A percentile compares a stretch with the other conserved stretches of the same genome.
These are phyloP conservation scores for Dictyostelium capitatum DNA, from an alignment of 78 protist genomes.

Conservation along the genomic window DNA sequence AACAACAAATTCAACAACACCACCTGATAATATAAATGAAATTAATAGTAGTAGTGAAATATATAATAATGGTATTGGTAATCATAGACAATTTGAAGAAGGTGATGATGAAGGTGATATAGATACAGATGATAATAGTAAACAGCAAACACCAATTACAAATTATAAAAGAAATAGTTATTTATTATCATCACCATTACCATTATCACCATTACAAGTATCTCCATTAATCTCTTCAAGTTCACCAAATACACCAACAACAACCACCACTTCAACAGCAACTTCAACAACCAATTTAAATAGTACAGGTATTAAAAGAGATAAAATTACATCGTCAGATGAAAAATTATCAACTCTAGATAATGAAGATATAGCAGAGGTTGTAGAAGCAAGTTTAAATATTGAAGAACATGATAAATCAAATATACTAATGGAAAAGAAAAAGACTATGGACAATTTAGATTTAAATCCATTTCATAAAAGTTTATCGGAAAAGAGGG, in stretches of 20 bases:
- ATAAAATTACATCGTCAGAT: neutral
- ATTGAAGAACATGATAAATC: neutral
- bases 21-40: neutral
- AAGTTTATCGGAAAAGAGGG: conserved; percentile 34
- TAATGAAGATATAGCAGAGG: neutral
- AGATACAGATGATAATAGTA: neutral
- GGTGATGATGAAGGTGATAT: neutral
- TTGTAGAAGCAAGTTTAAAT: neutral
- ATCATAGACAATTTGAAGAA: neutral
- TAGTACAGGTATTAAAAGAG: neutral
- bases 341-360: neutral
- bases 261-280: neutral
- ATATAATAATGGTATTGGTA: neutral
- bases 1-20: too few species aligned
- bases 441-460: neutral
- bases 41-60: conserved; percentile 12
- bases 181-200: neutral
- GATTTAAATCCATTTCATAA: conserved; percentile 12
- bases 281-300: neutral
- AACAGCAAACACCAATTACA: neutral
- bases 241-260: neutral
- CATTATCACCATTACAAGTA: neutral
- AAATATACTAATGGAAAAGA: neutral
- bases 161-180: neutral
- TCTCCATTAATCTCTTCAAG: neutral